Base-by-base conservation (phyloP, 306 rosid genomes). In the Neltuma alba region DNA sequence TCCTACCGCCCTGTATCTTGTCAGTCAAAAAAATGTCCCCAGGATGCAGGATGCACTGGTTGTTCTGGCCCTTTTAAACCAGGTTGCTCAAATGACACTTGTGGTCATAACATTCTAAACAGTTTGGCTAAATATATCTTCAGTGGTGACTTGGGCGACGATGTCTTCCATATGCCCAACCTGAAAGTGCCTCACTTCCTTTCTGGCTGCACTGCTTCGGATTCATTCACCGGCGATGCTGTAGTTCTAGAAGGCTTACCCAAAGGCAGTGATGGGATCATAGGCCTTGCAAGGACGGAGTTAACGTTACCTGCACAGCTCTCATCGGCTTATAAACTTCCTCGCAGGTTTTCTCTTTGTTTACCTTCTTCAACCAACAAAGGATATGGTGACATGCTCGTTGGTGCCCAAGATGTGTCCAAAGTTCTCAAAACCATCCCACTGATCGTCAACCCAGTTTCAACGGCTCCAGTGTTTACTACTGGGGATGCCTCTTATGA, bases 11-110 rank as follows among this genome's bases (percentile, higher is more conserved):
- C 83, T 0, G 7, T 83, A 7, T 1, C 9, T 1, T 86, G 88
- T 42, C 62, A 33, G 55, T 78, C 89, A 27, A 61, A 62, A 16
- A 4, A 9, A 74, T 89, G 90, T 74, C 79, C 84, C 0, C 38
- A 38, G 1, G 13, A 27, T 3, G 0, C 52, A 12, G 66, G 10
- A 3, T 84, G 88, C 25, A 0, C 16, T 16, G 72, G 80, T 33
- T 84, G 86, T 76, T 36, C 31, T 40, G 76, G 88, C n/a, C 82
- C 86, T n/a, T 80, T 38, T 55, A 79, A 57, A 70, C 85, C 90
- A 23, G 88, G 87, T 23, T 84, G 87, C 81, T 58, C 83, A 36
- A 75, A 85, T 9, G 66, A 74, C 62, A 84, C 85, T 0, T 89
- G 90, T 13, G 72, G 34, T 34, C 0, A 61, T 9, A 2, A 27